Percentiles rank a stretch among this genome's conserved stretches.
Conservation (phyloP, 2,329 filamentous ascomycete species). For the Arachnomyces sp. region DNA sequence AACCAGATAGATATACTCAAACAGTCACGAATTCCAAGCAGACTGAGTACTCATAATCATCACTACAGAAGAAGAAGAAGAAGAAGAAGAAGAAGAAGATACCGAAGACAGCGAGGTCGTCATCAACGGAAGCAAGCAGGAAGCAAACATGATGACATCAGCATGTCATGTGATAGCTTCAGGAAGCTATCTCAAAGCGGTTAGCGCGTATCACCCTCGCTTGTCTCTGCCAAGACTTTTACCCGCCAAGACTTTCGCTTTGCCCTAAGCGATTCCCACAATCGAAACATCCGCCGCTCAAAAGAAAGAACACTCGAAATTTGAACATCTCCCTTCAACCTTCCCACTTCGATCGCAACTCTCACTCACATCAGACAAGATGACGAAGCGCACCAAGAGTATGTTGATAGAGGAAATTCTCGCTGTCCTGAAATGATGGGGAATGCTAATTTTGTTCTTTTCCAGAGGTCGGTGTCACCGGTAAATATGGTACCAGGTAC, state of each 20-base stretch:
- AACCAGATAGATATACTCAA: background rate
- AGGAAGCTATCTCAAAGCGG: background rate
- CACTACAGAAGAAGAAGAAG: slow-evolving; percentile 1
- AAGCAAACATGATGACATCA: too few relatives aligned
- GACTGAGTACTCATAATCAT: background rate
- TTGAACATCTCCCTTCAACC: slow-evolving; percentile 12
- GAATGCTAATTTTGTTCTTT: slow-evolving; percentile 23
- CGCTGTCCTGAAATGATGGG: background rate
- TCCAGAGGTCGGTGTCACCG: slow-evolving; percentile 87
- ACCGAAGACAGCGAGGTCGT: background rate
- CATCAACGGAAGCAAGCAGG: too few relatives aligned
- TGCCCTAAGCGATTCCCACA: slow-evolving; percentile 16
- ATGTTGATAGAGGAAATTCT: slow-evolving; percentile 19
- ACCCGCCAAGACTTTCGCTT: slow-evolving; percentile 8
- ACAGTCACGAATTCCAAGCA: background rate
- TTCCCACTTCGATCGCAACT: slow-evolving; percentile 32
- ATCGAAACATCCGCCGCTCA: slow-evolving; percentile 11
- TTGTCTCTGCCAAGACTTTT: slow-evolving; percentile 6
- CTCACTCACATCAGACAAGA: slow-evolving; percentile 52
- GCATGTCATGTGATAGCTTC: too few relatives aligned
- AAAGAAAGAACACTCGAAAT: too few relatives aligned
- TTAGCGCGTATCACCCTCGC: background rate
- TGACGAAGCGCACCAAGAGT: slow-evolving; percentile 93
- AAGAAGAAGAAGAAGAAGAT: background rate
- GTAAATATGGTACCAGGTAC: slow-evolving; percentile 97